Evolutionary conservation across 371 early-diverging fungal genomes (phyloP).

Genomic region (Mortierella sp.): DNA sequence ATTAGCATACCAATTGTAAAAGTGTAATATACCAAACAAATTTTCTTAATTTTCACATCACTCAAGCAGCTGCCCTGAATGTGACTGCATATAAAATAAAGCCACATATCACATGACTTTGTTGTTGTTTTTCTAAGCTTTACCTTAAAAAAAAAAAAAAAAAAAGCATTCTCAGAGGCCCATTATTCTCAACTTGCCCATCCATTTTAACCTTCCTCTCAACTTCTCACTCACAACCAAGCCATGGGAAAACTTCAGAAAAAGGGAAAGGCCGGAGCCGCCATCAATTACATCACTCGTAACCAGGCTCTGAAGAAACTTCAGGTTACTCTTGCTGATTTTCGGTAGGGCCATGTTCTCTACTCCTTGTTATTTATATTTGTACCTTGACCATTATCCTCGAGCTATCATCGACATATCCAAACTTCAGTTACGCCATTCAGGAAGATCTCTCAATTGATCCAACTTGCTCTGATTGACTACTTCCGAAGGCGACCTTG

Average conservation of each 20-base stretch:
- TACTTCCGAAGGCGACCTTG: too few relatives aligned
- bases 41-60: too few relatives aligned
- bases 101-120: slow-evolving; percentile 6
- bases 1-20: background rate
- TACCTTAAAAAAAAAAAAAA: background rate
- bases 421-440: too few relatives aligned
- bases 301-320: slow-evolving; percentile 94
- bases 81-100: background rate
- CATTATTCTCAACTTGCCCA: slow-evolving; percentile 8
- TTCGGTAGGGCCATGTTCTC: slow-evolving; percentile 79
- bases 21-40: background rate
- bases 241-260: slow-evolving; percentile 85
- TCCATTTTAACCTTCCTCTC: background rate
- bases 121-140: slow-evolving; percentile 5
- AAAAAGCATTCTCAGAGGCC: background rate
- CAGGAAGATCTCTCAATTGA: too few relatives aligned
- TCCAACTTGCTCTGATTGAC: too few relatives aligned
- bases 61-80: background rate
- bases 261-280: slow-evolving; percentile 94
- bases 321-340: slow-evolving; percentile 93
- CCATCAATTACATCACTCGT: slow-evolving; percentile 91
- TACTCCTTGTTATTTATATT: too few relatives aligned
- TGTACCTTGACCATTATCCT: too few relatives aligned
- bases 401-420: too few relatives aligned
- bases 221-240: background rate